phyloP scores from a whole-genome alignment of 192 early-diverging fungal species.

The Helicostylum pulchrum region DNA sequence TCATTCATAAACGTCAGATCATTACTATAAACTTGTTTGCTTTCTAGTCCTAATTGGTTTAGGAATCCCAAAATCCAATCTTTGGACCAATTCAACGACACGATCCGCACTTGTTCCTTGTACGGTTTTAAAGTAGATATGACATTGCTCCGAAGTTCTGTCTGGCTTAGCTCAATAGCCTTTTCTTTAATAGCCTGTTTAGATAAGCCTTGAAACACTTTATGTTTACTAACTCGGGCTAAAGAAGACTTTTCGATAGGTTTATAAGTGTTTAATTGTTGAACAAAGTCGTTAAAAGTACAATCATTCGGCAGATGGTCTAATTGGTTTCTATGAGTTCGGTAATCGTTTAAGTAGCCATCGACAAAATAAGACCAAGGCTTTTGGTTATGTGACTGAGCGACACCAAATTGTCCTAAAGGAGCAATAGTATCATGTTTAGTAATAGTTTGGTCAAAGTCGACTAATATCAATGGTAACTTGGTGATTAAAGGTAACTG shows the following conservation, averaged over 20 bases:
- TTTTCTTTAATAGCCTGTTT: neutral
- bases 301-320: neutral
- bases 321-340: neutral
- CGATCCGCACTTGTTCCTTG: constrained; percentile 9
- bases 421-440: constrained; percentile 4
- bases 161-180: neutral
- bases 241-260: constrained; percentile 8
- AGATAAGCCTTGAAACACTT: constrained; percentile 7
- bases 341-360: constrained; percentile 10
- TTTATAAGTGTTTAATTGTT: constrained; percentile 1
- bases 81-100: constrained; percentile 30
- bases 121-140: neutral
- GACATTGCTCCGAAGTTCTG: neutral
- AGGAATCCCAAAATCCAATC: constrained; percentile 27
- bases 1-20: constrained; percentile 10
- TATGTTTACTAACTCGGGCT: neutral
- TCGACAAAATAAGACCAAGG: constrained; percentile 14
- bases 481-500: no score
- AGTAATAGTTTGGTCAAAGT: constrained; percentile 21
- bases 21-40: constrained; percentile 9
- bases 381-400: neutral
- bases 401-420: constrained; percentile 2
- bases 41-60: neutral
- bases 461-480: constrained; percentile 3
- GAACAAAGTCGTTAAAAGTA: neutral